phyloP scores from a whole-genome alignment of 495 filamentous ascomycete genomes.

The Letharia lupina region DNA sequence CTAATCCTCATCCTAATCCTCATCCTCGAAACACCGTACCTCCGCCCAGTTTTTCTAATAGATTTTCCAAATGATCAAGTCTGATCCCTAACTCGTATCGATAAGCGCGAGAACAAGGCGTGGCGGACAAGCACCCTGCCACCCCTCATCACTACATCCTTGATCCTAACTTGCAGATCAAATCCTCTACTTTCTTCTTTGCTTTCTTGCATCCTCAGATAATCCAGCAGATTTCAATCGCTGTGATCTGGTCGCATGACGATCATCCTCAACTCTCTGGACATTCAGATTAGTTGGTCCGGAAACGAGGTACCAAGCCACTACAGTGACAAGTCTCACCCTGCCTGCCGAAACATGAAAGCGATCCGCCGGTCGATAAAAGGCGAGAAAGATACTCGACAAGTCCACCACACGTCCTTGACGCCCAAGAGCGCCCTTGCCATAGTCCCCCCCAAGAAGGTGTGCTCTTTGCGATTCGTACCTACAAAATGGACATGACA shows the following conservation, averaged over 20 bases:
- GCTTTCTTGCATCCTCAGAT: background rate
- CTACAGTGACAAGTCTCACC: background rate
- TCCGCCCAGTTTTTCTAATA: too few species aligned
- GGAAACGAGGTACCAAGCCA: constrained; percentile 9
- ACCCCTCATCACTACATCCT: background rate
- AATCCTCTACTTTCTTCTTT: background rate
- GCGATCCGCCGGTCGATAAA: constrained; percentile 66
- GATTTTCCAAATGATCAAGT: background rate
- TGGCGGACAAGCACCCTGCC: constrained; percentile 3
- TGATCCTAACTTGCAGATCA: constrained; percentile 1
- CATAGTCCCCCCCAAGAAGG: constrained; percentile 95
- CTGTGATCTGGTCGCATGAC: constrained; percentile 10
- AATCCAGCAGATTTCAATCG: background rate
- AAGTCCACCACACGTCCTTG: constrained; percentile 69
- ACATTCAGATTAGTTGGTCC: constrained; percentile 10
- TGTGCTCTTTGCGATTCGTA: constrained; percentile 36
- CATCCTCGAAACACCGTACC: too few species aligned
- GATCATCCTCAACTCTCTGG: constrained; percentile 7
- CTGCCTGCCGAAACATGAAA: constrained; percentile 6
- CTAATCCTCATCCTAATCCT: too few species aligned
- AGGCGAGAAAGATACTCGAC: constrained; percentile 67
- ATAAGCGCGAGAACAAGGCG: constrained; percentile 7
- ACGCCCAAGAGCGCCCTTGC: constrained; percentile 90
- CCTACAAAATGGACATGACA: background rate
- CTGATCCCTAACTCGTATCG: background rate